Evolutionary conservation across 768 basidiomycete species (phyloP).

Genomic region (Austroboletus festivus): DNA sequence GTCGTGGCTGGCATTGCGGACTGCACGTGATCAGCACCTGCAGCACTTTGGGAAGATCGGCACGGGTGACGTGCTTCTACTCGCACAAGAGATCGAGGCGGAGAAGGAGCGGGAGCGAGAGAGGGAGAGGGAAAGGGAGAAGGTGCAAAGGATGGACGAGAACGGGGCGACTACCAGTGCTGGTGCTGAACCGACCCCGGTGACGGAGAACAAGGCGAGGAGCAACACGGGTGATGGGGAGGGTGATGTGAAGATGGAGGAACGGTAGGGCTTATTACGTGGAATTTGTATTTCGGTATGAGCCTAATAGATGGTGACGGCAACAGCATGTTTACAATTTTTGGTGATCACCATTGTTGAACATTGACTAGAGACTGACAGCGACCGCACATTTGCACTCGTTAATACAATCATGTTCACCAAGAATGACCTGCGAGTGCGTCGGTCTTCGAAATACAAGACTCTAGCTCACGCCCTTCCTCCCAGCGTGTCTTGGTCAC

Average conservation of each 20-base stretch:
- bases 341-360: no score
- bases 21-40: constrained; percentile 68
- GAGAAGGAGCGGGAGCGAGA: constrained; percentile 38
- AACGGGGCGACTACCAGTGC: constrained; percentile 15
- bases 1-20: constrained; percentile 79
- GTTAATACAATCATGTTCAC: constrained; percentile 31
- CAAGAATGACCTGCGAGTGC: constrained; percentile 43
- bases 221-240: constrained; percentile 31
- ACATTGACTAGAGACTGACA: constrained; percentile 1
- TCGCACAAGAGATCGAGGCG: constrained; percentile 35
- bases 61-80: constrained; percentile 63
- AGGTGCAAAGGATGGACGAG: constrained; percentile 23
- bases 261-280: background rate
- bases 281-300: no score
- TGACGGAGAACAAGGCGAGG: constrained; percentile 22
- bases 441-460: constrained; percentile 22
- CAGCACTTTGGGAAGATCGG: constrained; percentile 83
- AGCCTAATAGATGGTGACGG: background rate
- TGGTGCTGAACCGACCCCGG: constrained; percentile 34
- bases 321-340: no score
- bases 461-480: constrained; percentile 10
- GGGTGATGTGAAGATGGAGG: constrained; percentile 51
- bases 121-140: constrained; percentile 34
- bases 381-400: no score
- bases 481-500: constrained; percentile 63